These are phyloP conservation scores for Tolypocladium inflatum DNA, from an alignment of 2,329 filamentous ascomycete genomes.

Conservation along the genomic window DNA sequence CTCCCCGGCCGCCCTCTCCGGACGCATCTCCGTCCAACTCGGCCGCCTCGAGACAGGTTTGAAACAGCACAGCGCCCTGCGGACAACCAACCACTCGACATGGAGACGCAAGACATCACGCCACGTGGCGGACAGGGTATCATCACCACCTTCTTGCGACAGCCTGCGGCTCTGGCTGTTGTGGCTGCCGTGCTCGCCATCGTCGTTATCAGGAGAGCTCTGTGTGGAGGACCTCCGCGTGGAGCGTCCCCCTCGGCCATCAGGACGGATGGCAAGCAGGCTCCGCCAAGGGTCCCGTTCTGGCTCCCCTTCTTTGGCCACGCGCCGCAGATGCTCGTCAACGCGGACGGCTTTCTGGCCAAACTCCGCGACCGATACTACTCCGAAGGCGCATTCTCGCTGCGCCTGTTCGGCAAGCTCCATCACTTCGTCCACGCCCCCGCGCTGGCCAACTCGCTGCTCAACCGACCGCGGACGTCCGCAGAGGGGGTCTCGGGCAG, in stretches of 20 bases:
- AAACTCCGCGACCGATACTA: constrained; percentile 22
- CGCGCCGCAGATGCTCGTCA: constrained; percentile 19
- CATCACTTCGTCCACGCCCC: constrained; percentile 25
- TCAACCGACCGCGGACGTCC: constrained; percentile 16
- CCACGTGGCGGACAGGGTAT: constrained; percentile 2
- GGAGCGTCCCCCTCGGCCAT: background rate
- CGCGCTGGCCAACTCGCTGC: constrained; percentile 15
- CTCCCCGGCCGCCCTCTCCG: background rate
- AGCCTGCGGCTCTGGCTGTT: constrained; percentile 12
- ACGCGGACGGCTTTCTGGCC: constrained; percentile 18
- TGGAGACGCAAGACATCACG: background rate
- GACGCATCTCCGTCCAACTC: background rate
- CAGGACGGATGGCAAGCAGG: constrained; percentile 4
- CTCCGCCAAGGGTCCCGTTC: constrained; percentile 19
- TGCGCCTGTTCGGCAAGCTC: constrained; percentile 20
- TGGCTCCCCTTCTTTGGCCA: constrained; percentile 28
- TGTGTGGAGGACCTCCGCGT: constrained; percentile 5
- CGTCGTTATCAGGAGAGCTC: constrained; percentile 14
- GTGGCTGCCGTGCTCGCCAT: constrained; percentile 15
- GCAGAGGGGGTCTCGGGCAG: constrained; percentile 14
- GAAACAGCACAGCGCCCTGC: background rate
- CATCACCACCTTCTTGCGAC: constrained; percentile 7
- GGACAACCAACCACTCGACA: background rate
- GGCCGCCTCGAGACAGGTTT: background rate
- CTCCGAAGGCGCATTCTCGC: constrained; percentile 23